Conservation (phyloP, 78 protist genomes). For the Anaeramoeba flamelloides region DNA sequence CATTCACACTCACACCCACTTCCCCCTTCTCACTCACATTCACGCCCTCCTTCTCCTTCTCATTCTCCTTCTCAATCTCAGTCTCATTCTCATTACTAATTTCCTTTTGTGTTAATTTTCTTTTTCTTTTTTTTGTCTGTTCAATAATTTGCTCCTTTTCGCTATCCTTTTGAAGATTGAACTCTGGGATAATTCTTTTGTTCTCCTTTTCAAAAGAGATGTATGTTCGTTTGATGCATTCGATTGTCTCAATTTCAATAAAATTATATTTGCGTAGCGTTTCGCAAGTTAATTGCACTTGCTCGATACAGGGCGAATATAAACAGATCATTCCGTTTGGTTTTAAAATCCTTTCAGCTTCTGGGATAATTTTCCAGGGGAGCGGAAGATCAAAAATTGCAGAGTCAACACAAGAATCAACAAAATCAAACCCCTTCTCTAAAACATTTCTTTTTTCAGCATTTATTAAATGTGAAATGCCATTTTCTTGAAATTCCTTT, state of each 20-base stretch:
- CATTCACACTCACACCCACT: no score
- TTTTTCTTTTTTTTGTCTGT: no score
- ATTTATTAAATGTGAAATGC: background rate
- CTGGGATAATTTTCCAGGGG: background rate
- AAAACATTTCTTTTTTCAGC: background rate
- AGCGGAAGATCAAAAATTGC: background rate
- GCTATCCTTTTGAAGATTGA: no score
- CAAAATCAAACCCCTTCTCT: background rate
- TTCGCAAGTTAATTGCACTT: background rate
- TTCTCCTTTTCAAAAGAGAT: no score
- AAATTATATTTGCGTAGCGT: background rate
- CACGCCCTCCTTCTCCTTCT: no score
- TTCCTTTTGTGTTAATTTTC: no score
- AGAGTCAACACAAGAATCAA: background rate
- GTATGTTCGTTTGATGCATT: no score
- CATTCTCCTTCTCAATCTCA: no score
- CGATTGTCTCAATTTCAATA: background rate
- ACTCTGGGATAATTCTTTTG: no score
- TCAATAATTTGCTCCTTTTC: no score
- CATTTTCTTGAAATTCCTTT: background rate
- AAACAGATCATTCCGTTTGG: background rate
- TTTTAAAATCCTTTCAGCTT: background rate
- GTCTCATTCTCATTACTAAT: no score
- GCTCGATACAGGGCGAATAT: background rate
- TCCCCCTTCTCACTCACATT: no score